Base-by-base conservation (phyloP, 2,329 filamentous ascomycete species). In the Penicillium capsulatum region DNA sequence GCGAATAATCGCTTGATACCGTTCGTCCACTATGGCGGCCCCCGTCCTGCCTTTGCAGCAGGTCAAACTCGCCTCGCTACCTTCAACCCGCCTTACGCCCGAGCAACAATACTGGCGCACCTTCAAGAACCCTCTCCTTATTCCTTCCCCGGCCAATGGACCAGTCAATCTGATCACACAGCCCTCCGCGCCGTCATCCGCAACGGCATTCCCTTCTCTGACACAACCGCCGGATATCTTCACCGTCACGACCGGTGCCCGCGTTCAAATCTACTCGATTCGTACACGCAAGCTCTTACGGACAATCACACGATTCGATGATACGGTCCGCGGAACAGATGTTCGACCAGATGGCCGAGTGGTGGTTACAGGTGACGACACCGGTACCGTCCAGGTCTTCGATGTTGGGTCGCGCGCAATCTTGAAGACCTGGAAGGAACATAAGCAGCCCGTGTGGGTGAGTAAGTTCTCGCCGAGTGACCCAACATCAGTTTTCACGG, bases 31-130 rank as follows among this genome's bases (percentile, higher is more conserved):
- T 48, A 95, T 95, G 89, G 89, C 90, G 56, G 86, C 89, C 59
- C 83, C 88, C 71, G 86, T 94, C 58, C 79, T 81, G 65, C 84
- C 86, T 45, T 72, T 94, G 52, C 81, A 82, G 64, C 83, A 83
- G 65, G 72, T 94, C 60, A 94, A 88, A 75, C 78, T 94, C 60
- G 82, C 91, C 41, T 78, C 85, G 48, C 86, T 87, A 35, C 89
- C 89, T 41, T 83, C 84, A 28, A 84, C 87, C 38, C 60, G 59
- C 34, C 70, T 91, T 33, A 95, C 91, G 4, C 83, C 90, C 20
- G 92, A 98, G 71, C 90, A 97, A 70, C 79, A 83, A 51, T 97
- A 97, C 75, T 98, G 94, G 94, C 85, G 84, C 61, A 84, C 85
- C 9, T 98, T 98, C 74, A 89, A 87, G 69, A 92, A 90, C 54